Conservation (phyloP, 768 basidiomycete genomes). For the Cystobasidium ongulense region DNA sequence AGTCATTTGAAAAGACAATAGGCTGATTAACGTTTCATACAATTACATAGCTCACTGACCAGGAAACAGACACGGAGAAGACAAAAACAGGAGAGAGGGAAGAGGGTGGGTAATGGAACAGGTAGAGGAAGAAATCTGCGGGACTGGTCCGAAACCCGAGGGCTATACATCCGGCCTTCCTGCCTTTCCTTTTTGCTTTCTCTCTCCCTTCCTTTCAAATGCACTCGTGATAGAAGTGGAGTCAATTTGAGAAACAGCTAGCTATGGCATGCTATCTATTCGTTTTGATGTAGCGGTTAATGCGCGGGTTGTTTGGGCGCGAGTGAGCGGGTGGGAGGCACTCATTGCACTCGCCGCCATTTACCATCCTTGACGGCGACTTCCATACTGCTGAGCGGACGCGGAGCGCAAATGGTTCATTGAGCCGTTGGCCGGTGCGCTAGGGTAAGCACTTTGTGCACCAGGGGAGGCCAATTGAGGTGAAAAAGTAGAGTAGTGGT, state of each 20-base stretch:
- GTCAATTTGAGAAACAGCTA: background rate
- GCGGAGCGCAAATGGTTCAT: constrained; percentile 12
- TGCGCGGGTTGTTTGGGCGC: background rate
- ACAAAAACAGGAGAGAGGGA: background rate
- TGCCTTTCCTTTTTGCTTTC: no score
- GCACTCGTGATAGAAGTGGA: no score
- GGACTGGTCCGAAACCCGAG: no score
- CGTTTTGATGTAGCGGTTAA: background rate
- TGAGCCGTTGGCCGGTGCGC: background rate
- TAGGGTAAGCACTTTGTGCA: background rate
- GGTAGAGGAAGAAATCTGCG: no score
- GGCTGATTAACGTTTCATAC: background rate
- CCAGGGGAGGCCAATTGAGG: constrained; percentile 8
- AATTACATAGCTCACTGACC: background rate
- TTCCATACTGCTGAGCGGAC: constrained; percentile 16
- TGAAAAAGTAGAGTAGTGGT: constrained; percentile 14
- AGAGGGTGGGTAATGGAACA: no score
- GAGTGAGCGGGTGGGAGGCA: background rate
- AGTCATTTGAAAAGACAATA: background rate
- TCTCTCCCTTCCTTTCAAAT: no score
- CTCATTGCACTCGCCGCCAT: background rate
- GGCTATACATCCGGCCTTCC: no score
- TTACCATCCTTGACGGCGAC: background rate
- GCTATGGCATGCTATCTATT: background rate
- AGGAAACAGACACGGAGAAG: background rate